phyloP scores from a whole-genome alignment of 2,329 filamentous ascomycete genomes.

The Trichophyton benhamiae region DNA sequence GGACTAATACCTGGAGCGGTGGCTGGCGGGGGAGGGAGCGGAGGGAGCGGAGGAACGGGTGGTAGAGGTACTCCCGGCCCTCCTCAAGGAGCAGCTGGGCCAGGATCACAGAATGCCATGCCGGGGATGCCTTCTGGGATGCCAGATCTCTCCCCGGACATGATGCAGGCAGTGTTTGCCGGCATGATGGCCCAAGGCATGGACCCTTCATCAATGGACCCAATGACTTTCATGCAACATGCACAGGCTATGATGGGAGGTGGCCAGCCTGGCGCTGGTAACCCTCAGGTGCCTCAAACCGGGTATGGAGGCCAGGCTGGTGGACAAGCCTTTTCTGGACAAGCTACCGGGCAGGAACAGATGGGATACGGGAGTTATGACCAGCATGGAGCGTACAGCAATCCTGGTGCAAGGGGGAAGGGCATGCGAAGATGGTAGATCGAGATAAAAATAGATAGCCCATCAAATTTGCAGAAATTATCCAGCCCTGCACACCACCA shows the following conservation, averaged over 20 bases:
- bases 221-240: conserved; percentile 42
- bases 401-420: conserved; percentile 26
- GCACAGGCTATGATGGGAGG: conserved; percentile 40
- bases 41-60: background rate
- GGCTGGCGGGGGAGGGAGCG: conserved; percentile 5
- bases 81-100: conserved; percentile 10
- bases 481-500: background rate
- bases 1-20: conserved; percentile 16
- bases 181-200: conserved; percentile 44
- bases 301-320: conserved; percentile 26
- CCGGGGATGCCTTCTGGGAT: conserved; percentile 39
- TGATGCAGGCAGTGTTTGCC: conserved; percentile 48
- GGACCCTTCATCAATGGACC: conserved; percentile 43
- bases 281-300: conserved; percentile 24
- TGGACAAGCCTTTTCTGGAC: conserved; percentile 23
- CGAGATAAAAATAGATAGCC: background rate
- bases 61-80: conserved; percentile 8
- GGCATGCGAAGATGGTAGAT: conserved; percentile 27
- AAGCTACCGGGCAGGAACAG: conserved; percentile 28
- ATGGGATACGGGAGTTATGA: conserved; percentile 34
- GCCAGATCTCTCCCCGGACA: conserved; percentile 41
- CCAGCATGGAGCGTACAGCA: conserved; percentile 28
- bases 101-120: conserved; percentile 17
- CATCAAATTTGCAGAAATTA: background rate
- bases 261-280: conserved; percentile 29